Conservation (phyloP, 1,139 yeast species). For the Kodamaea fungicola region DNA sequence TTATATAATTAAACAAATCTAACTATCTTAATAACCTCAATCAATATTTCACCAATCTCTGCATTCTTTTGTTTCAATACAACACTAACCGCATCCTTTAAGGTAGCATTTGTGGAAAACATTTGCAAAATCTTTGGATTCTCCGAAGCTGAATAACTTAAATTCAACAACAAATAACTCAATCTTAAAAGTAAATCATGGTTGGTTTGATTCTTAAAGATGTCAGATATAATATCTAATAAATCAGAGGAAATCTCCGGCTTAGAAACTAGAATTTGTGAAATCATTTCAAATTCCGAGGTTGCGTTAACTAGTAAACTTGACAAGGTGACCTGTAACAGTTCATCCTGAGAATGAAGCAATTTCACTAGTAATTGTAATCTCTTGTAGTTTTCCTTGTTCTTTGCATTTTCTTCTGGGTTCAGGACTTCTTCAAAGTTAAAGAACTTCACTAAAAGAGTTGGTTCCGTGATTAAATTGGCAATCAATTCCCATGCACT, state of each 20-base stretch:
- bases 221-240: conserved; percentile 15
- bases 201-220: conserved; percentile 30
- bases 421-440: conserved; percentile 29
- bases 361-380: conserved; percentile 37
- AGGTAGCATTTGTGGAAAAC: conserved; percentile 12
- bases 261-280: conserved; percentile 26
- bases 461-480: conserved; percentile 44
- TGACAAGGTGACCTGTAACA: conserved; percentile 40
- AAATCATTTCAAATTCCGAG: conserved; percentile 45
- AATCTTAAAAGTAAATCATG: conserved; percentile 35
- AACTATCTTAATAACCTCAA: conserved; percentile 20
- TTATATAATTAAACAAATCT: conserved; percentile 9
- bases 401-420: conserved; percentile 11
- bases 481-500: conserved; percentile 48
- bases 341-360: conserved; percentile 34
- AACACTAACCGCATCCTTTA: conserved; percentile 19
- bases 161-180: conserved; percentile 29
- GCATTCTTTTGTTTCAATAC: conserved; percentile 14
- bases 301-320: conserved; percentile 51
- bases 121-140: conserved; percentile 6
- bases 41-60: conserved; percentile 17
- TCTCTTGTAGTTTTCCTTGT: conserved; percentile 25
- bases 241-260: conserved; percentile 23
- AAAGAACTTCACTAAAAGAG: conserved; percentile 48
- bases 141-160: conserved; percentile 23